Evolutionary conservation across 176 grass and related monocot genomes (phyloP).

Genomic region (Ananas comosus): DNA sequence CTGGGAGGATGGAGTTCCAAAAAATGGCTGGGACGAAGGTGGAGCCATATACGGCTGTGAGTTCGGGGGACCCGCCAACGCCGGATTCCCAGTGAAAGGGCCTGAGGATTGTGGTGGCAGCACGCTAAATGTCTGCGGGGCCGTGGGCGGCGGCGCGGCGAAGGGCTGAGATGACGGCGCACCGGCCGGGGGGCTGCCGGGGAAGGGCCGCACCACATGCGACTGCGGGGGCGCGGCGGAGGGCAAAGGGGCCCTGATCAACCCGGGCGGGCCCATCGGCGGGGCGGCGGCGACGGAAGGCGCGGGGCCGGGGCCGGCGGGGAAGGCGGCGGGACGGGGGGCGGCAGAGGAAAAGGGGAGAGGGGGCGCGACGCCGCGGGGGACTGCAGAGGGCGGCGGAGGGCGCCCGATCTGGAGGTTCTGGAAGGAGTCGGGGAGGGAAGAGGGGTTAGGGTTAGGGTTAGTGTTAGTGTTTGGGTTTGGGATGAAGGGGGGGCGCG

Average conservation of each 20-base stretch:
- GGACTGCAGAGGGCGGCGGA: constrained; percentile 11
- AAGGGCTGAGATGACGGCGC: constrained; percentile 12
- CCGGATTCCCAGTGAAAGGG: constrained; percentile 6
- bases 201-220: background rate
- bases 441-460: constrained; percentile 24
- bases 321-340: constrained; percentile 6
- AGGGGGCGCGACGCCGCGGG: background rate
- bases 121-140: constrained; percentile 22
- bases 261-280: background rate
- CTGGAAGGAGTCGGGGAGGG: constrained; percentile 22
- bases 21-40: constrained; percentile 11
- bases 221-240: constrained; percentile 17
- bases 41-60: background rate
- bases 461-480: constrained; percentile 8
- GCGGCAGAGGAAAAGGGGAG: constrained; percentile 3
- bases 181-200: constrained; percentile 7
- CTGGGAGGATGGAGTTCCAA: background rate
- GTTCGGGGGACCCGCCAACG: background rate
- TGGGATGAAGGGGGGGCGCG: constrained; percentile 18
- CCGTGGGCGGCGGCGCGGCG: background rate
- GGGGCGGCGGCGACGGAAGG: background rate
- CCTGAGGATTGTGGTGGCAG: background rate
- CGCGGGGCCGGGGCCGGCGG: background rate
- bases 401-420: constrained; percentile 56
- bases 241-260: constrained; percentile 6